Conservation (phyloP, 169 alveolate species). For the Eimeria falciformis region DNA sequence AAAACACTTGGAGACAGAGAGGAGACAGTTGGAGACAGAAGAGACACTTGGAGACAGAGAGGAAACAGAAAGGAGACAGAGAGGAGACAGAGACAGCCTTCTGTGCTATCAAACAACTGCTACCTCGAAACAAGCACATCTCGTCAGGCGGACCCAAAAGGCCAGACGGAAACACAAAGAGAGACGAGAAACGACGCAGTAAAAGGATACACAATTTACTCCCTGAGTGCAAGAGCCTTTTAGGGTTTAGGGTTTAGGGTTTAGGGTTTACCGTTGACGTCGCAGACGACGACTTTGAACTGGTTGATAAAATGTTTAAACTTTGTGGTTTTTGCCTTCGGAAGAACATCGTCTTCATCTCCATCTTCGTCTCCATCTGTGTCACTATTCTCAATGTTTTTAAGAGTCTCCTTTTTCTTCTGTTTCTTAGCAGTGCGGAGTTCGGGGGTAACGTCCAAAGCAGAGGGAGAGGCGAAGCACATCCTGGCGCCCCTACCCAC, state of each 20-base stretch:
- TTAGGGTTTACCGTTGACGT: constrained; percentile 19
- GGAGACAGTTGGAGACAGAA: no score
- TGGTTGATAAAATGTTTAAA: constrained; percentile 19
- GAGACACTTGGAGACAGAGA: no score
- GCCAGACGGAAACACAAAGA: no score
- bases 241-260: no score
- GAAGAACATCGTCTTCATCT: not conserved
- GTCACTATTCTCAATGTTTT: no score
- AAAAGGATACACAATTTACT: not conserved
- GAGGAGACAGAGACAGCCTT: no score
- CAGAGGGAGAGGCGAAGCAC: constrained; percentile 82
- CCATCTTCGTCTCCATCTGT: not conserved
- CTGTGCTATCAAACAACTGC: no score
- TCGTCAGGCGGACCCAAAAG: no score
- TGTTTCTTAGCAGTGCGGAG: not conserved
- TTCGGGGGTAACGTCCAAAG: constrained; percentile 58
- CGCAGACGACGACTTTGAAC: constrained; percentile 51
- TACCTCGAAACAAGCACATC: no score
- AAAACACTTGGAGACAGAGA: no score
- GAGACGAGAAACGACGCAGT: no score
- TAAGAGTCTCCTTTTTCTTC: not conserved
- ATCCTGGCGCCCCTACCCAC: constrained; percentile 78
- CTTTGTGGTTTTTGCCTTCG: not conserved
- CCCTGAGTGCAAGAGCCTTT: not conserved
- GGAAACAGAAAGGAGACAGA: no score